A percentile compares a stretch with the other conserved stretches of the same genome.
These are phyloP conservation scores for Skeletonema costatum DNA, from an alignment of 108 stramenopile genomes.

Conservation along the genomic window DNA sequence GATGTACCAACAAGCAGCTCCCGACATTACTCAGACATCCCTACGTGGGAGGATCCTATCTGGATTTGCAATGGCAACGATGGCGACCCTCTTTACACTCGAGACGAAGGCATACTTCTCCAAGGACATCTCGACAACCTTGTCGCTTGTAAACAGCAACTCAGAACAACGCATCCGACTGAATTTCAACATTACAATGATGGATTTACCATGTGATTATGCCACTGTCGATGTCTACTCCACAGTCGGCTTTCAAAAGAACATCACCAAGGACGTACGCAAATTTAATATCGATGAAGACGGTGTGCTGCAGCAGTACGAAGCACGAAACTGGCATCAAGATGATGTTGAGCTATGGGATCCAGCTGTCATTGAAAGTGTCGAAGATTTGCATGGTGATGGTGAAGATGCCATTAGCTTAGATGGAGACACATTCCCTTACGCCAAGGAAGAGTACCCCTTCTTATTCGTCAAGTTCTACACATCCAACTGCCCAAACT, in stretches of 20 bases:
- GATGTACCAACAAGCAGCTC: conserved; percentile 80
- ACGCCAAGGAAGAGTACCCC: conserved; percentile 34
- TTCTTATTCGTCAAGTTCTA: conserved; percentile 59
- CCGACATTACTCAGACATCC: conserved; percentile 75
- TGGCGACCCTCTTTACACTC: conserved; percentile 71
- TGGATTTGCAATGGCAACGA: conserved; percentile 53
- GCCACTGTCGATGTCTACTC: conserved; percentile 79
- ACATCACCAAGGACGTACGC: conserved; percentile 68
- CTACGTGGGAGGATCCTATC: conserved; percentile 57
- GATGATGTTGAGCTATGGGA: conserved; percentile 60
- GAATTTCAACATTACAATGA: conserved; percentile 93
- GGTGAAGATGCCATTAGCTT: conserved; percentile 56
- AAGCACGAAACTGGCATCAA: conserved; percentile 68
- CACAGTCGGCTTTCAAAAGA: conserved; percentile 62
- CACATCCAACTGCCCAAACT: conserved; percentile 77
- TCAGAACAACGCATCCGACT: conserved; percentile 61
- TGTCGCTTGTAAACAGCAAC: conserved; percentile 22
- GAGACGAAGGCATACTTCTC: conserved; percentile 89
- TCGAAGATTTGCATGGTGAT: conserved; percentile 60
- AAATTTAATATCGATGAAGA: conserved; percentile 73
- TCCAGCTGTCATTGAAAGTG: conserved; percentile 37
- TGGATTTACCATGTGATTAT: conserved; percentile 86
- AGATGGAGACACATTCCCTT: conserved; percentile 31
- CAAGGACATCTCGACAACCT: conserved; percentile 31
- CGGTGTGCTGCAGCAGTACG: conserved; percentile 57